These are phyloP conservation scores for Alternaria panax DNA, from an alignment of 2,329 filamentous ascomycete genomes.

Conservation along the genomic window DNA sequence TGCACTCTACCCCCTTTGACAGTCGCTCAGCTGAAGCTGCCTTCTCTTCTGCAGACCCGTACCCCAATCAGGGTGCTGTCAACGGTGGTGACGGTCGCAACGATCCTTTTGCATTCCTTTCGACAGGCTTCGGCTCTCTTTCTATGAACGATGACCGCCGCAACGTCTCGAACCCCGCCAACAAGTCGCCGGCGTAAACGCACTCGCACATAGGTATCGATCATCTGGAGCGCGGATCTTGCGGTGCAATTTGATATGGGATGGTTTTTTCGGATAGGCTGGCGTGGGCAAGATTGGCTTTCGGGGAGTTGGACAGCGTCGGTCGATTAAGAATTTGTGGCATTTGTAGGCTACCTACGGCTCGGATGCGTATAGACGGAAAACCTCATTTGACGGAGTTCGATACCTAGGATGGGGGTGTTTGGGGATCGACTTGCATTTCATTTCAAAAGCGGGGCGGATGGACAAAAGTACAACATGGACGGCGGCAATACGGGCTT, in stretches of 20 bases:
- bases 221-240: constrained; percentile 44
- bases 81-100: constrained; percentile 72
- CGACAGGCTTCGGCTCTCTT: constrained; percentile 73
- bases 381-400: constrained; percentile 47
- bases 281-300: constrained; percentile 47
- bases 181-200: constrained; percentile 51
- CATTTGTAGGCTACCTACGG: constrained; percentile 49
- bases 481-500: constrained; percentile 35
- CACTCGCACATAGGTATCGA: constrained; percentile 46
- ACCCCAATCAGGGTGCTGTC: constrained; percentile 73
- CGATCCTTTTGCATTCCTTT: constrained; percentile 83
- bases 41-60: constrained; percentile 87
- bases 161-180: constrained; percentile 51
- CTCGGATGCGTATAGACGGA: constrained; percentile 49
- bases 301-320: constrained; percentile 47
- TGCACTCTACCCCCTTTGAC: constrained; percentile 88
- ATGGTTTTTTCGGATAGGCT: constrained; percentile 45
- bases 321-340: constrained; percentile 49
- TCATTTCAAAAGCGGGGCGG: constrained; percentile 36
- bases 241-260: constrained; percentile 46
- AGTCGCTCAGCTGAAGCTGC: constrained; percentile 93
- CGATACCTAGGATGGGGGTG: constrained; percentile 49
- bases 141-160: constrained; percentile 69
- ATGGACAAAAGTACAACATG: constrained; percentile 43
- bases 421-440: constrained; percentile 42